Base-by-base conservation (phyloP, 2,329 filamentous ascomycete genomes). In the Aureobasidium sp. region DNA sequence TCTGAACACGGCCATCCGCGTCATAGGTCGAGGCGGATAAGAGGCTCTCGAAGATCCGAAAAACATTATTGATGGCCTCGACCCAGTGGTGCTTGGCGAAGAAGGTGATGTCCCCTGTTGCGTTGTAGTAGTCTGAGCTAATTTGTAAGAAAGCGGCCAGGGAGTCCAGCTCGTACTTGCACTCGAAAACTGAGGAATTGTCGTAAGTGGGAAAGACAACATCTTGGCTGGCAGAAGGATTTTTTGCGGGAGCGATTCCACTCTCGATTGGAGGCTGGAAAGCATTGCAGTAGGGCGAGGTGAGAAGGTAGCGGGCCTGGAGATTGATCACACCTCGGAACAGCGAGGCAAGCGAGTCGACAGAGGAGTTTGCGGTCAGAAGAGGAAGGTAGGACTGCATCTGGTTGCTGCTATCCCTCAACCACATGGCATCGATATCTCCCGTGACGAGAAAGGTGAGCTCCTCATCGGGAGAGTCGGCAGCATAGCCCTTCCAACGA, bases 241-340 rank as follows among this genome's bases (percentile, higher is more conserved):
- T 81, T 6, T 60, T 56, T 1, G 74, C 73, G 5, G 74, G 71
- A 3, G 67, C 61, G 14, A 82, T 71, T 2, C 73, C 73, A 39
- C 78, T 80, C 63, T 82, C 79, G 1, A 74, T 70, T 0, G 80
- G 80, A 25, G 80, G 77, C 65, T 82, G 80, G 67, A 82, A 82
- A 5, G 78, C 76, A 68, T 82, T 81, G 72, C 79, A 82, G 67
- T 80, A 81, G 6, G 80, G 79, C 17, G 82, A 83, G 36, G 81
- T 81, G 60, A 84, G 78, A 57, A 90, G 80, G 71, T 89, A 90
- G 48, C 87, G 79, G 25, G 86, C 79, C 70, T 90, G 87, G 6
- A 88, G 78, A 70, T 90, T 90, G 71, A 91, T 87, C 2, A 87
- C 81, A 0, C 87, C 87, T 15, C 87, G 81, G 74, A 86, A 89